Base-by-base conservation (phyloP, 2,329 filamentous ascomycete genomes). In the Trichoderma sp. region DNA sequence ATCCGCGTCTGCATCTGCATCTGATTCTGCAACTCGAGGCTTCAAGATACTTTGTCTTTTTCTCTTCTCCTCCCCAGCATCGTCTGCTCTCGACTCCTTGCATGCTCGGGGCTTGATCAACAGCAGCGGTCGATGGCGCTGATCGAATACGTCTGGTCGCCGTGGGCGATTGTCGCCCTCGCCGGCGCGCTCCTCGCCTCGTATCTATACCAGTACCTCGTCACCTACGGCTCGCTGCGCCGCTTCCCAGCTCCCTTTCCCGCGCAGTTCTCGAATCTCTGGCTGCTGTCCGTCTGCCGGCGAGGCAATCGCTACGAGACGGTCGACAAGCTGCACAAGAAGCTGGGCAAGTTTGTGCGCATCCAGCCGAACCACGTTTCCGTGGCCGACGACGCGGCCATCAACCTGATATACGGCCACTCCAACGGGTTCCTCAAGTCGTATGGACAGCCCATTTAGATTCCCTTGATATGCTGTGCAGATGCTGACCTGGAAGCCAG, bases 311-410 rank as follows among this genome's bases (percentile, higher is more conserved):
- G 90, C 10, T 92, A 85, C 72, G 70, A 78, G 30, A 79, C 81
- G 2, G 88, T 96, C n/a, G 83, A 96, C 71, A 77, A 87, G 43
- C 81, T 86, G 7, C 93, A 97, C 77, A 85, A 90, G 80, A 89
- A 88, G 72, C 81, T 90, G 50, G 93, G 93, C 3, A 88, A 88
- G n/a, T 78, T 97, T 1, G 88, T 97, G 24, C 85, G 93, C 43
- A 90, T 97, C 69, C 90, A 92, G 72, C 93, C 93, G 1, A 87
- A 93, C 71, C 93, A 97, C 72, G 83, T 96, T 70, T 93, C 90
- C 64, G 81, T 97, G 63, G 91, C 90, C 62, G 91, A 96, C 72
- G 88, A 90, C 30, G 83, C 83, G n/a, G 92, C 91, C 1, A 93
- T 97, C 62, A 83, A 83, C 15, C 77, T 82, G 52, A 86, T 96